These are phyloP conservation scores for Candida endomychidarum DNA, from an alignment of 805 yeast genomes.

Conservation along the genomic window DNA sequence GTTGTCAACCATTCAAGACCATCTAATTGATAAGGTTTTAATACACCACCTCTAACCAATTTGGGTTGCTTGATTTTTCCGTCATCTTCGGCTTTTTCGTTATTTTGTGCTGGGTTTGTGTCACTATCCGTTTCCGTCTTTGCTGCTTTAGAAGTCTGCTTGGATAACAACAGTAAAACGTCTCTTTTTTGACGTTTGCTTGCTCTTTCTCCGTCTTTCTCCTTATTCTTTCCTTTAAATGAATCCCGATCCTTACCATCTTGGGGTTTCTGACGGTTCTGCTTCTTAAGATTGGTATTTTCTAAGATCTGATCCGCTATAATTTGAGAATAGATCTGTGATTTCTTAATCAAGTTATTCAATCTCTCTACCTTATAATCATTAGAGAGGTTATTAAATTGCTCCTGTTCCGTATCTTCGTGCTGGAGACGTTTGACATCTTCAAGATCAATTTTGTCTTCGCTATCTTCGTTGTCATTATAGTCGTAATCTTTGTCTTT, in stretches of 20 bases:
- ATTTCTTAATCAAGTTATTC: slow-evolving; percentile 76
- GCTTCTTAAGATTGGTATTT: slow-evolving; percentile 22
- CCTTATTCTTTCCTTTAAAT: too few species aligned
- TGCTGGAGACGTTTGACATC: slow-evolving; percentile 2
- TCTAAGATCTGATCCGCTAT: slow-evolving; percentile 75
- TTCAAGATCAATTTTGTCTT: slow-evolving; percentile 3
- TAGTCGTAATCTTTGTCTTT: neutral
- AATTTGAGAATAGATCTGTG: slow-evolving; percentile 83
- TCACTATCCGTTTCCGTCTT: neutral
- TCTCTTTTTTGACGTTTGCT: slow-evolving; percentile 13
- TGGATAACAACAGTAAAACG: slow-evolving; percentile 20
- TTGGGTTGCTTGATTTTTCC: slow-evolving; percentile 27
- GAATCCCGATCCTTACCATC: too few species aligned
- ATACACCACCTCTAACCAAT: slow-evolving; percentile 44
- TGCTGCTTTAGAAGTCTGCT: slow-evolving; percentile 9
- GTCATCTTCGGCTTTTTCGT: slow-evolving; percentile 2
- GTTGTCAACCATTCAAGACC: slow-evolving; percentile 92
- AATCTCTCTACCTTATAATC: slow-evolving; percentile 64
- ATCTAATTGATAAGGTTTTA: slow-evolving; percentile 84
- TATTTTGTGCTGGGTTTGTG: slow-evolving; percentile 4
- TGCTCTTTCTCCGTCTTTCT: slow-evolving; percentile 12
- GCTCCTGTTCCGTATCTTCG: slow-evolving; percentile 22
- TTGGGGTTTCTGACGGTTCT: slow-evolving; percentile 9
- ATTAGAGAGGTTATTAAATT: slow-evolving; percentile 46
- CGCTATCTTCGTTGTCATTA: neutral